Conservation (phyloP, 306 rosid genomes). For the Fragaria iinumae region DNA sequence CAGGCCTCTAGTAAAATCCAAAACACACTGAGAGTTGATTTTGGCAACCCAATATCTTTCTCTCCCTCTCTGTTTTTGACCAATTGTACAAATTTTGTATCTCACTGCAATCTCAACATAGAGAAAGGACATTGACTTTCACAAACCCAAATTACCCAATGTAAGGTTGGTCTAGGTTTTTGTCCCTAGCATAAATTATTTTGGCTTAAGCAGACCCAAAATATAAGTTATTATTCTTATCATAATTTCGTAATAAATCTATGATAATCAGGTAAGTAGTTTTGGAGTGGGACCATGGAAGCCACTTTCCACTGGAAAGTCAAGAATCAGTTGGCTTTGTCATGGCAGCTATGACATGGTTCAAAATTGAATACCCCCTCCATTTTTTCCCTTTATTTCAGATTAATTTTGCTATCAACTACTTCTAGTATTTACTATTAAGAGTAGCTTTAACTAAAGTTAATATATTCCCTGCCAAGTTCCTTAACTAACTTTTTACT, state of each 20-base stretch:
- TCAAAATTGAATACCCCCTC: constrained; percentile 8
- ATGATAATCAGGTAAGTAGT: constrained; percentile 15
- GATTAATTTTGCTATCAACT: not conserved
- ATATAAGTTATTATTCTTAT: not conserved
- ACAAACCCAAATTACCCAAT: constrained; percentile 27
- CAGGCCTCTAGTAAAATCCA: constrained; percentile 36
- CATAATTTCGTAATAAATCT: constrained; percentile 8
- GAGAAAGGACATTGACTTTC: constrained; percentile 63
- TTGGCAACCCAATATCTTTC: constrained; percentile 17
- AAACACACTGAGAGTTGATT: constrained; percentile 33
- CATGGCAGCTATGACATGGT: constrained; percentile 15
- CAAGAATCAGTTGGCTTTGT: constrained; percentile 50
- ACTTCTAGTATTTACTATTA: not conserved
- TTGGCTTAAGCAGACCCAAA: not conserved
- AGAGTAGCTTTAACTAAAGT: constrained; percentile 11
- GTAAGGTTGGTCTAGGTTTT: constrained; percentile 6
- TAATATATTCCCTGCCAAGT: constrained; percentile 67
- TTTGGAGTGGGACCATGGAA: constrained; percentile 37
- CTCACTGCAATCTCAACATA: constrained; percentile 26
- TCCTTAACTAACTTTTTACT: constrained; percentile 42
- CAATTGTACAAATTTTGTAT: not conserved
- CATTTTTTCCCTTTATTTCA: not conserved
- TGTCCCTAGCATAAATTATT: constrained; percentile 7
- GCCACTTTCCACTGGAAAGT: constrained; percentile 42
- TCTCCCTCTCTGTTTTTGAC: constrained; percentile 14